A percentile compares a stretch with the other conserved stretches of the same genome.
Evolutionary conservation across 2,329 filamentous ascomycete genomes (phyloP).

Genomic region (Blastomyces parvus): DNA sequence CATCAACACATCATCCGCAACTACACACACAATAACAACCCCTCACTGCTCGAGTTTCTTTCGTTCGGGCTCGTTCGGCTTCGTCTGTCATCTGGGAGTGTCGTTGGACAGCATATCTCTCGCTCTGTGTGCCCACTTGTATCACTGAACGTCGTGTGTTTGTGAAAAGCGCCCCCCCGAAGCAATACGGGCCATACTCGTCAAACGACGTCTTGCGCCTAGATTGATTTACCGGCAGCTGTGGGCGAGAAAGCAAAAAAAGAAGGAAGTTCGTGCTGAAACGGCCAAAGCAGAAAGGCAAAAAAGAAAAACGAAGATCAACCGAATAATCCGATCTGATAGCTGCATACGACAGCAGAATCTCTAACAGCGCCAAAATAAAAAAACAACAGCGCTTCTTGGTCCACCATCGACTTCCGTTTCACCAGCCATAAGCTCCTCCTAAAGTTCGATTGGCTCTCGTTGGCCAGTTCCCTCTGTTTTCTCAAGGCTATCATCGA

Average conservation of each 20-base stretch:
- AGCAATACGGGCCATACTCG: background rate
- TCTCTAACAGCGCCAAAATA: background rate
- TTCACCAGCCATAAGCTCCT: background rate
- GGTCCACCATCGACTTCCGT: background rate
- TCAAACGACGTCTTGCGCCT: background rate
- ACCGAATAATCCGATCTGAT: constrained; percentile 2
- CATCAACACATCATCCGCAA: background rate
- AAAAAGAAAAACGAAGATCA: background rate
- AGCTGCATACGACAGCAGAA: background rate
- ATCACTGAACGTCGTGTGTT: constrained; percentile 5
- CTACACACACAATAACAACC: background rate
- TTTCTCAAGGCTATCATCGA: background rate
- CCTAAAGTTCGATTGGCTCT: background rate
- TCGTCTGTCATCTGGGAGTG: background rate
- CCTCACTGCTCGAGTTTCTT: constrained; percentile 1
- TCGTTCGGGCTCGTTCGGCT: constrained; percentile 1
- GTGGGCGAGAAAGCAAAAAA: constrained; percentile 13
- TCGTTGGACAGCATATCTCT: constrained; percentile 3
- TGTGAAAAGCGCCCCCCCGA: background rate
- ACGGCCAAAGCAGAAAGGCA: constrained; percentile 9
- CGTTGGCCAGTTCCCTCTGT: background rate
- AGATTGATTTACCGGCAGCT: background rate
- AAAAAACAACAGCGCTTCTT: background rate
- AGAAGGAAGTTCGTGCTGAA: constrained; percentile 10
- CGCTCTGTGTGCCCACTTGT: constrained; percentile 7